These are phyloP conservation scores for Turnera subulata DNA, from an alignment of 345 rosid genomes.

Conservation along the genomic window DNA sequence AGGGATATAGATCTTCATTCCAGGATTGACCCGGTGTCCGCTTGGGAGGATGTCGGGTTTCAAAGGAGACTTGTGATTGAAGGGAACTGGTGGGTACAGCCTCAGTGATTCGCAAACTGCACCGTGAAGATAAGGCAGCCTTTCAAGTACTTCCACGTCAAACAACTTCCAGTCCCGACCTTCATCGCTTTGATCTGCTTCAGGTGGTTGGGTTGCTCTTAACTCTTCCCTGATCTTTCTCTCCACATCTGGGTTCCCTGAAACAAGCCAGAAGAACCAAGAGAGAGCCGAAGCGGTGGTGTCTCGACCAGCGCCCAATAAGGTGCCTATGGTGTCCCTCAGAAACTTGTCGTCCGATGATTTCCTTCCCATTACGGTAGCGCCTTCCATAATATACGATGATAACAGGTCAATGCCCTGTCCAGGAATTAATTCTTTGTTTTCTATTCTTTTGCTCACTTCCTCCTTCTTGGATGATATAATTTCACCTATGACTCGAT, in stretches of 20 bases:
- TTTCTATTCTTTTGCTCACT: too few relatives aligned
- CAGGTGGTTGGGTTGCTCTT: slow-evolving; percentile 4
- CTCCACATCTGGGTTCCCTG: slow-evolving; percentile 21
- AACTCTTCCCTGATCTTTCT: slow-evolving; percentile 37
- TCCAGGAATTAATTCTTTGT: too few relatives aligned
- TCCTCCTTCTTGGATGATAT: slow-evolving; percentile 32
- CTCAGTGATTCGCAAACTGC: slow-evolving; percentile 39
- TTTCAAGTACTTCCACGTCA: slow-evolving; percentile 17
- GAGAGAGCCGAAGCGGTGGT: slow-evolving; percentile 40
- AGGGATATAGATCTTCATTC: slow-evolving; percentile 22
- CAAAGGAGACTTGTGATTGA: slow-evolving; percentile 30
- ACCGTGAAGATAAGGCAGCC: slow-evolving; percentile 46
- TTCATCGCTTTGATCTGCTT: background rate
- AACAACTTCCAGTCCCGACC: background rate
- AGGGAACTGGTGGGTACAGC: slow-evolving; percentile 44
- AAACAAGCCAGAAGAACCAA: slow-evolving; percentile 50
- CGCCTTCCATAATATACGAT: slow-evolving; percentile 23
- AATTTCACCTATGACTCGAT: slow-evolving; percentile 5
- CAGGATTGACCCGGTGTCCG: slow-evolving; percentile 31
- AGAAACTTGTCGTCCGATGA: slow-evolving; percentile 26
- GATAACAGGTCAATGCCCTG: slow-evolving; percentile 21
- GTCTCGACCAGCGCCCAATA: slow-evolving; percentile 43
- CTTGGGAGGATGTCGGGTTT: slow-evolving; percentile 40
- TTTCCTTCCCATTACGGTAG: slow-evolving; percentile 2
- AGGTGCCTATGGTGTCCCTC: slow-evolving; percentile 31